Conservation (phyloP, 78 protist genomes). For the Carpediemonas membranifera region DNA sequence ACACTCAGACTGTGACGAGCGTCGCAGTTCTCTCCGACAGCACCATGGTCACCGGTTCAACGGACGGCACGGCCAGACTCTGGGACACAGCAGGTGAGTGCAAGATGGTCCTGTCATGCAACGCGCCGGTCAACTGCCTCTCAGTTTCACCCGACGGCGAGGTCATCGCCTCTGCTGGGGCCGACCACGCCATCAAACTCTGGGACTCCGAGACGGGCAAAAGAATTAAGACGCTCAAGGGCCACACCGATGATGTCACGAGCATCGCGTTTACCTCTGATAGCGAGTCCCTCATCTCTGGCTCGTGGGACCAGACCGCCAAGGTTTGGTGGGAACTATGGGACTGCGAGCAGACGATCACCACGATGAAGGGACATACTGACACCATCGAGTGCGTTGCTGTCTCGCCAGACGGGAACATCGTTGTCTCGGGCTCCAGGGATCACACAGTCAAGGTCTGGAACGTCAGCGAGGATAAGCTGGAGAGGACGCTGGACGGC, state of each 20-base stretch:
- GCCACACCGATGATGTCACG: conserved; percentile 28
- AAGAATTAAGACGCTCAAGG: conserved; percentile 21
- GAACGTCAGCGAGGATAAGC: neutral
- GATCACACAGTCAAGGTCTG: neutral
- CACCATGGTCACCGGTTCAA: conserved; percentile 1
- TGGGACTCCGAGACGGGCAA: conserved; percentile 50
- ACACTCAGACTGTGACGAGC: no score
- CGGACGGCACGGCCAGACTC: conserved; percentile 4
- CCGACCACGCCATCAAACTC: conserved; percentile 32
- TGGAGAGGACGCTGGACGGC: neutral
- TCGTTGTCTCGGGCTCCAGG: neutral
- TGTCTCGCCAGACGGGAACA: neutral
- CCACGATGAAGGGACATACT: no score
- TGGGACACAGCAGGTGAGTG: neutral
- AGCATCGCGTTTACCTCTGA: no score
- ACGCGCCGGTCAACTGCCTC: neutral
- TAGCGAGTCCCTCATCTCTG: conserved; percentile 8
- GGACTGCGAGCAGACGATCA: no score
- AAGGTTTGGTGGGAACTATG: no score
- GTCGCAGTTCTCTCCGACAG: no score
- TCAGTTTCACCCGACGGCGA: conserved; percentile 6
- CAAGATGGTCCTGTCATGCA: neutral
- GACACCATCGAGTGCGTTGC: neutral
- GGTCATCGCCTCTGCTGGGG: conserved; percentile 30
- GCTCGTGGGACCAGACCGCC: conserved; percentile 43